Conservation (phyloP, 345 rosid genomes). For the Gossypium anomalum region DNA sequence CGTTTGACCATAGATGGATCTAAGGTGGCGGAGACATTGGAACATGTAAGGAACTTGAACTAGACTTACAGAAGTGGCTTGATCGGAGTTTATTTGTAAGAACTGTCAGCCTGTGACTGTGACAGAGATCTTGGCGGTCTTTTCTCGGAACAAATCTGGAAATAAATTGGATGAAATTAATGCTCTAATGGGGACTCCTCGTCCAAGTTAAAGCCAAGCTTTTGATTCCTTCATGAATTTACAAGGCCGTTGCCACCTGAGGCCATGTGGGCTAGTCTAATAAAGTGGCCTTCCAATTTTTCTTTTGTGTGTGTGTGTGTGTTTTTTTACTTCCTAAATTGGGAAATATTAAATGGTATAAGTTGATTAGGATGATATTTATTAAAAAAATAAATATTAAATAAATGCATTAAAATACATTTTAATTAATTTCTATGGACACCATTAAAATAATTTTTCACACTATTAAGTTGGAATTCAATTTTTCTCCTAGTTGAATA, state of each 20-base stretch:
- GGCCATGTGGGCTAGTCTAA: conserved; percentile 3
- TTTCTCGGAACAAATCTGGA: not conserved
- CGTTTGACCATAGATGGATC: not conserved
- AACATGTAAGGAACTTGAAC: not conserved
- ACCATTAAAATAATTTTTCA: no score
- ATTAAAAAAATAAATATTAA: no score
- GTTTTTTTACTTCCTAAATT: not conserved
- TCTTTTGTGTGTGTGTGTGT: not conserved
- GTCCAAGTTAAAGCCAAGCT: not conserved
- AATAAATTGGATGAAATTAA: not conserved
- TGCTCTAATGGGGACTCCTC: not conserved
- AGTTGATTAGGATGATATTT: no score
- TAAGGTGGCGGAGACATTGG: not conserved
- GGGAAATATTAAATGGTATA: no score
- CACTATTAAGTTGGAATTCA: no score
- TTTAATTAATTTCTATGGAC: no score
- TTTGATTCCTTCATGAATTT: conserved; percentile 4
- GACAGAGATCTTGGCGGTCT: not conserved
- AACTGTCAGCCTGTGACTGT: not conserved
- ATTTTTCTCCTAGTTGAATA: no score
- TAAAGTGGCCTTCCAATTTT: not conserved
- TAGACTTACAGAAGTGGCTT: not conserved
- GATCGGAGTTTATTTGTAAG: not conserved
- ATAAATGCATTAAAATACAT: no score
- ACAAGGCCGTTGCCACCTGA: not conserved